These are phyloP conservation scores for Bremia lactucae DNA, from an alignment of 352 stramenopile genomes.

Conservation along the genomic window DNA sequence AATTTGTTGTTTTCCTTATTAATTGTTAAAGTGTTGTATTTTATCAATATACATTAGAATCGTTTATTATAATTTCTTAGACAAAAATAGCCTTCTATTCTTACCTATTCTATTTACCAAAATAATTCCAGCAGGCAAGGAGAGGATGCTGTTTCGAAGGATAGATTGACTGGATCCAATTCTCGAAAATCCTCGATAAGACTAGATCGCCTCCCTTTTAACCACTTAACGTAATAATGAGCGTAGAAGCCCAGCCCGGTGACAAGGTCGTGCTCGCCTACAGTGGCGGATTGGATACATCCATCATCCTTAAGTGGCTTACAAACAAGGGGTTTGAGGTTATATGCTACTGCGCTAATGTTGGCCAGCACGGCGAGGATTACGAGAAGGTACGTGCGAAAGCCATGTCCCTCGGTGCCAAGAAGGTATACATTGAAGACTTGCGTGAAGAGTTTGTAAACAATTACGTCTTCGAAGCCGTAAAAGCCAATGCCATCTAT, in stretches of 20 bases:
- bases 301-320: slow-evolving; percentile 98
- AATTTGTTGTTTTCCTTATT: too few species aligned
- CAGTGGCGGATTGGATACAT: slow-evolving; percentile 96
- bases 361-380: slow-evolving; percentile 94
- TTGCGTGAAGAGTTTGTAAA: slow-evolving; percentile 95
- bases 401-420: slow-evolving; percentile 53
- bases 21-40: too few species aligned
- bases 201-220: slow-evolving; percentile 11
- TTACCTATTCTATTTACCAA: too few species aligned
- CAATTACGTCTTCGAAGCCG: slow-evolving; percentile 88
- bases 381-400: slow-evolving; percentile 93
- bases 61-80: too few species aligned
- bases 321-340: slow-evolving; percentile 97
- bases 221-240: slow-evolving; percentile 33
- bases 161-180: too few species aligned
- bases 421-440: slow-evolving; percentile 92
- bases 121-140: too few species aligned
- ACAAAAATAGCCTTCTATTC: too few species aligned
- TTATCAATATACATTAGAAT: too few species aligned
- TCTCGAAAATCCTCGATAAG: too few species aligned
- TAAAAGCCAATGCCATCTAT: slow-evolving; percentile 97
- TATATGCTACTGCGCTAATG: slow-evolving; percentile 98
- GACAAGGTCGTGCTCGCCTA: slow-evolving; percentile 95
- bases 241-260: slow-evolving; percentile 53
- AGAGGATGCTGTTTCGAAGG: too few species aligned